phyloP scores from a whole-genome alignment of 148 eudicot genomes.

The Vaccinium myrtillus region DNA sequence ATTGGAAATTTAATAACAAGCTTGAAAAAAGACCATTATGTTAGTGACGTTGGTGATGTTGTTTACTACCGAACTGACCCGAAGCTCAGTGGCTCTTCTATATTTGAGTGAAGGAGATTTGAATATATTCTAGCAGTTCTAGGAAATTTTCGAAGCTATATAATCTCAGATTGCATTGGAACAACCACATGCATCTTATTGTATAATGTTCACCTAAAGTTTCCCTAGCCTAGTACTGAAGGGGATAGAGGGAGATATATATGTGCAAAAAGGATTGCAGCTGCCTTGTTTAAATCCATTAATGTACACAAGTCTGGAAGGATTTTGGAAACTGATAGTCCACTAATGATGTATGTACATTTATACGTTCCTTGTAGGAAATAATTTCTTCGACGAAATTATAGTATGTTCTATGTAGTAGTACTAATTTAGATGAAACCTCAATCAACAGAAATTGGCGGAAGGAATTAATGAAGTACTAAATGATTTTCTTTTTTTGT shows the following conservation, averaged over 20 bases:
- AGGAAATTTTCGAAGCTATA: background rate
- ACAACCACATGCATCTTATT: background rate
- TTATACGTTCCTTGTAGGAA: background rate
- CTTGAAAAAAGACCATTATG: slow-evolving; percentile 43
- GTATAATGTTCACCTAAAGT: background rate
- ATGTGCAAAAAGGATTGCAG: background rate
- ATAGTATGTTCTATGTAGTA: background rate
- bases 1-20: slow-evolving; percentile 25
- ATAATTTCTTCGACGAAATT: background rate
- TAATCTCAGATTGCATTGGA: background rate
- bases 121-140: background rate
- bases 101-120: slow-evolving; percentile 11
- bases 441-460: background rate
- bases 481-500: background rate
- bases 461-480: background rate
- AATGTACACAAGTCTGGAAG: too few species aligned
- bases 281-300: slow-evolving; percentile 1
- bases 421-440: background rate
- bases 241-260: background rate
- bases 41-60: slow-evolving; percentile 43
- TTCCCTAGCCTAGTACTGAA: background rate
- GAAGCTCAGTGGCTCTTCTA: slow-evolving; percentile 11
- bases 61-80: slow-evolving; percentile 43
- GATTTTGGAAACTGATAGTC: too few species aligned
- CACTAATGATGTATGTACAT: too few species aligned